These are phyloP conservation scores for Letharia columbiana DNA, from an alignment of 495 filamentous ascomycete species.

Conservation along the genomic window DNA sequence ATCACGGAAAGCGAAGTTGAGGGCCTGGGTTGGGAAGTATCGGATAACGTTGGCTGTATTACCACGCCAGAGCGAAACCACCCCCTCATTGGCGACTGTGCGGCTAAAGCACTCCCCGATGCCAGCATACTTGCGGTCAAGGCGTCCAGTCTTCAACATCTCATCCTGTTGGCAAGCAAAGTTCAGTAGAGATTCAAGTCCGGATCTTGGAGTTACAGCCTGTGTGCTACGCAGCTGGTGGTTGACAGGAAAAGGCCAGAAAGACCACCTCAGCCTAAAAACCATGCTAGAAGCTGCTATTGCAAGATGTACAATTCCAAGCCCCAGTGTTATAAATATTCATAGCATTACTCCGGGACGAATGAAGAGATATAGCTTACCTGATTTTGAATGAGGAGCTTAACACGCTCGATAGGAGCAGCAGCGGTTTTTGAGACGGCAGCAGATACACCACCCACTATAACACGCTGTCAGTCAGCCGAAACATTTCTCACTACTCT, in stretches of 20 bases:
- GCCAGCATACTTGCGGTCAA: slow-evolving; percentile 92
- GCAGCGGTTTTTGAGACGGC: slow-evolving; percentile 99
- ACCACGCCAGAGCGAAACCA: slow-evolving; percentile 90
- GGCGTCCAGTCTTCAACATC: slow-evolving; percentile 98
- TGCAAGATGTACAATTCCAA: neutral
- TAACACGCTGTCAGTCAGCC: slow-evolving; percentile 28
- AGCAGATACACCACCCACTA: slow-evolving; percentile 99
- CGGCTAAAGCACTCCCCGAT: slow-evolving; percentile 91
- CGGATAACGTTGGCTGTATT: slow-evolving; percentile 99
- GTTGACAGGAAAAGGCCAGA: neutral
- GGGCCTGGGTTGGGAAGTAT: slow-evolving; percentile 99
- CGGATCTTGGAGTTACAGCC: neutral
- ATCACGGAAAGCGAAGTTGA: slow-evolving; percentile 99
- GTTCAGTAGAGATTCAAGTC: slow-evolving; percentile 18
- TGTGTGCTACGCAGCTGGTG: neutral
- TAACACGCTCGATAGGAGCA: slow-evolving; percentile 99
- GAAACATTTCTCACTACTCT: slow-evolving; percentile 12
- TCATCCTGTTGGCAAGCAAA: slow-evolving; percentile 64
- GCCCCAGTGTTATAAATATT: neutral
- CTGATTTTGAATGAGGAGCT: slow-evolving; percentile 99
- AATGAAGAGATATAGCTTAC: slow-evolving; percentile 43
- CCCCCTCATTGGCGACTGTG: slow-evolving; percentile 70
- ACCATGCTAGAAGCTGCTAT: neutral
- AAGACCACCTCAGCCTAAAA: neutral
- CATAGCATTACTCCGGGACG: neutral